phyloP scores from a whole-genome alignment of 2,329 filamentous ascomycete genomes.

The Malbranchea zuffiana region DNA sequence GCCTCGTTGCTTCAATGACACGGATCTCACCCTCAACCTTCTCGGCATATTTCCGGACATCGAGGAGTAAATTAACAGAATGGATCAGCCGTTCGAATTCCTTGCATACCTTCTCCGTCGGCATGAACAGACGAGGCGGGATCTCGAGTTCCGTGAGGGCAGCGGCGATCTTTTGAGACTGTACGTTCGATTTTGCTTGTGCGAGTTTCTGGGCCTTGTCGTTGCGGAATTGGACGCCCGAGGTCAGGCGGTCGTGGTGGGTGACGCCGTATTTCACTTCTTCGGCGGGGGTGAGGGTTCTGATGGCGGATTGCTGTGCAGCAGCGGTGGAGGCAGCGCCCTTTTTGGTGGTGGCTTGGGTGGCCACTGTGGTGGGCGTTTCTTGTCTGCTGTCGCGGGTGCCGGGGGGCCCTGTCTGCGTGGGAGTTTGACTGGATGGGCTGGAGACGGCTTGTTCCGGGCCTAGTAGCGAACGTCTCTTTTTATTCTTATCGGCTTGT shows the following conservation, averaged over 20 bases:
- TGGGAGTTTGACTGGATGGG: conserved; percentile 45
- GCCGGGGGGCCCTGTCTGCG: conserved; percentile 25
- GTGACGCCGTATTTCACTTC: conserved; percentile 73
- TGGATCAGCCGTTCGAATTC: conserved; percentile 41
- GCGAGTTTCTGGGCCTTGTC: conserved; percentile 41
- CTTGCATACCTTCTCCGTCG: conserved; percentile 40
- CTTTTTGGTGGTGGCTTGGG: conserved; percentile 26
- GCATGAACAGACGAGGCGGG: conserved; percentile 38
- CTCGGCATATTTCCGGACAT: conserved; percentile 38
- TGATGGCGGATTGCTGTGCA: conserved; percentile 45
- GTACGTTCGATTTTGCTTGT: conserved; percentile 41
- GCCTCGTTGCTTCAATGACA: conserved; percentile 34
- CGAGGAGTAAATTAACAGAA: conserved; percentile 37
- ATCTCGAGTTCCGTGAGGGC: conserved; percentile 40
- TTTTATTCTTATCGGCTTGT: conserved; percentile 76
- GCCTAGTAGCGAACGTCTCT: conserved; percentile 61
- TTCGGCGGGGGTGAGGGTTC: conserved; percentile 63
- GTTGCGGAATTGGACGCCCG: conserved; percentile 81
- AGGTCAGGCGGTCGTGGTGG: conserved; percentile 71
- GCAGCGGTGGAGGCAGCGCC: conserved; percentile 32
- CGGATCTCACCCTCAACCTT: conserved; percentile 40
- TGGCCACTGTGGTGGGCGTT: conserved; percentile 30
- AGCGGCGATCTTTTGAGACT: conserved; percentile 38
- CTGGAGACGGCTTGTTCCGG: conserved; percentile 42
- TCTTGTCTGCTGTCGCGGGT: conserved; percentile 25